phyloP scores from a whole-genome alignment of 352 stramenopile genomes.

The Phytophthora sp. region DNA sequence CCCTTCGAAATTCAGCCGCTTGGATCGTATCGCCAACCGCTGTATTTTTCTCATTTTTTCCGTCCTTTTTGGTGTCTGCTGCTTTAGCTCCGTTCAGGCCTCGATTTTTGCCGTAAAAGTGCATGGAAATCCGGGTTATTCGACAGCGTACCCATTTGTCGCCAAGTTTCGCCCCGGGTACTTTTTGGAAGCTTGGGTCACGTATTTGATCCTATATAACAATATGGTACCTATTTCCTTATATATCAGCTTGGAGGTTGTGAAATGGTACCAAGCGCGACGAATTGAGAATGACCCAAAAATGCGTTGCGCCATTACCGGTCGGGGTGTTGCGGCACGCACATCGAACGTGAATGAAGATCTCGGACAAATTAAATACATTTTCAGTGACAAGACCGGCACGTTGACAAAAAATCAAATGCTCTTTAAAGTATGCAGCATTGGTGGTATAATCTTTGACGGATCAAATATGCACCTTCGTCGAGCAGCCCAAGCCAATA shows the following conservation, averaged over 20 bases:
- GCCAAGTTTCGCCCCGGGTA: constrained; percentile 38
- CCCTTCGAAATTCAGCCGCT: constrained; percentile 84
- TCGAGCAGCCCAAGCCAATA: constrained; percentile 39
- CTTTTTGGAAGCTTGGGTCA: constrained; percentile 75
- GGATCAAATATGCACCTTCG: constrained; percentile 66
- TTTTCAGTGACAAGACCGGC: constrained; percentile 99
- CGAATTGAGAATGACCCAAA: constrained; percentile 91
- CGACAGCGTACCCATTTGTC: constrained; percentile 40
- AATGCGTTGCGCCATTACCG: constrained; percentile 60
- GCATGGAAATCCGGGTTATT: constrained; percentile 26
- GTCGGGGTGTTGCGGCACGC: constrained; percentile 79
- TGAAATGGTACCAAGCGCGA: constrained; percentile 95
- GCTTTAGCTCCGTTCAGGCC: constrained; percentile 70
- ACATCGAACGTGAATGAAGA: constrained; percentile 96
- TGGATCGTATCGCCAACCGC: constrained; percentile 79
- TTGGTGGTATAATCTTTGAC: constrained; percentile 92
- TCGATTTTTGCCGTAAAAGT: constrained; percentile 52
- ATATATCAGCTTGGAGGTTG: constrained; percentile 97
- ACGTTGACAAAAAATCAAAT: constrained; percentile 99
- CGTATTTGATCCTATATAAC: constrained; percentile 89
- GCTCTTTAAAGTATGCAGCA: constrained; percentile 94
- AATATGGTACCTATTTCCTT: constrained; percentile 97
- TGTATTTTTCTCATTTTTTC: constrained; percentile 89
- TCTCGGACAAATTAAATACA: constrained; percentile 98
- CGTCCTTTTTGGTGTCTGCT: constrained; percentile 74